Evolutionary conservation across 805 yeast species (phyloP), one percentile per base, ranked within the genome.

Genomic region (Spathaspora boniae): DNA sequence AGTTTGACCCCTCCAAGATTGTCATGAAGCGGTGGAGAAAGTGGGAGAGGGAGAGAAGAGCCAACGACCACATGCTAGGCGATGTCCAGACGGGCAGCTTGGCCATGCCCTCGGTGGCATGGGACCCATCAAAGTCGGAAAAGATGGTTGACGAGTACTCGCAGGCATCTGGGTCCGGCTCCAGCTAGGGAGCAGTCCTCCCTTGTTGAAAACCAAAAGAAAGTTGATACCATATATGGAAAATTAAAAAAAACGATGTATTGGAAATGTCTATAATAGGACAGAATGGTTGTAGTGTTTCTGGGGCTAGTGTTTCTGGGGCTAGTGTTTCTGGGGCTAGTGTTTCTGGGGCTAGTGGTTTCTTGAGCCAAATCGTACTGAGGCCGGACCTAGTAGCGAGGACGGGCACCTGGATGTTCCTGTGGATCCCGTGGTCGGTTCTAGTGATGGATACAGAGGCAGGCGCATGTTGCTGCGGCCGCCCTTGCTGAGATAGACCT

Each of bases 11-110:
- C n/a, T 79, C 94, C 1, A 77, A 77, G 51, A 93, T 93, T 54
- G 76, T 76, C 33, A 89, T 91, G 91, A 86, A 82, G 70, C 73
- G 91, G 40, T 93, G 98, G 98, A 77, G 86, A 55, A 98, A 93
- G 46, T 88, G 78, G 67, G 97, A 89, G 59, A 68, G 85, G 46
- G 87, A 83, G 21, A 56, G 80, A 23, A 65, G 73, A 56, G 58
- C 51, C 21, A 49, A 54, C 26, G 60, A 56, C 37, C 35, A 44
- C 4, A 40, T 28, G 31, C 19, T 25, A 20, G 31, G 31, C 4
- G 31, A 4, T 9, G 19, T 8, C 6, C 15, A 25, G 7, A n/a
- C 16, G 15, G 34, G 29, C 9, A 34, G 32, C 18, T 43, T 62
- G 37, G 32, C 61, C 6, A 54, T 58, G 5, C 73, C 73, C 6